Base-by-base conservation (phyloP, 768 basidiomycete species). In the Auricularia auricula-judae region DNA sequence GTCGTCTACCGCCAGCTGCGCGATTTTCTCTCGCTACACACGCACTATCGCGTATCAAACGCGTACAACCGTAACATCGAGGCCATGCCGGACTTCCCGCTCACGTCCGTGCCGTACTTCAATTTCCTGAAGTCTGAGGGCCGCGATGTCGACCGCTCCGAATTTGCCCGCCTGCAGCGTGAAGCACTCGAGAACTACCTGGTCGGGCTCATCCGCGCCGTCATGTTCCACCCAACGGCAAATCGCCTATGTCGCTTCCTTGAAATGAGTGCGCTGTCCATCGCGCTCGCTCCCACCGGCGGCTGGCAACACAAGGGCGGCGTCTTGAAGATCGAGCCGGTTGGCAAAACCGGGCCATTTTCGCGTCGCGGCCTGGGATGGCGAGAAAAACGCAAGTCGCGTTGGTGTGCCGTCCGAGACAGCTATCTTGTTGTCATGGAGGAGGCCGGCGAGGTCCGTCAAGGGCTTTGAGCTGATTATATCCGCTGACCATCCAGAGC, bases 171-270 rank as follows among this genome's bases (percentile, higher is more conserved):
- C 61, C 75, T 87, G 54, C 92, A 96, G 73, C 82, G 96, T 53
- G 85, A 90, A 71, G 83, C 82, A 1, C 72, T 99, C 29, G 94
- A 98, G 76, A 86, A 83, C 60, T 99, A 99, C 72, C 81, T 98
- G 2, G 81, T 98, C 36, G 83, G 83, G 47, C 80, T 99, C 14
- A 93, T 97, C 65, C 86, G 89, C 34, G 89, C 91, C 2, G 94
- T 97, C 94, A 97, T 98, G 91, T 97, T 96, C 75, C 92, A 94
- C 70, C 92, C 95, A 1, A 86, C 93, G 23, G 83, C 92, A 1
- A 98, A 98, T 71, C 85, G 95, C 39, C 76, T 99, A 0, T 86
- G 88, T 51, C 86, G 86, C 4, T 99, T 98, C 75, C 81, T 99
- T 59, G 97, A 99, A 74, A 81, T 98, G 54, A 94, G 91, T 54